A percentile compares a stretch with the other conserved stretches of the same genome.
These are phyloP conservation scores for Lactarius sanguifluus DNA, from an alignment of 768 basidiomycete species.

Conservation along the genomic window DNA sequence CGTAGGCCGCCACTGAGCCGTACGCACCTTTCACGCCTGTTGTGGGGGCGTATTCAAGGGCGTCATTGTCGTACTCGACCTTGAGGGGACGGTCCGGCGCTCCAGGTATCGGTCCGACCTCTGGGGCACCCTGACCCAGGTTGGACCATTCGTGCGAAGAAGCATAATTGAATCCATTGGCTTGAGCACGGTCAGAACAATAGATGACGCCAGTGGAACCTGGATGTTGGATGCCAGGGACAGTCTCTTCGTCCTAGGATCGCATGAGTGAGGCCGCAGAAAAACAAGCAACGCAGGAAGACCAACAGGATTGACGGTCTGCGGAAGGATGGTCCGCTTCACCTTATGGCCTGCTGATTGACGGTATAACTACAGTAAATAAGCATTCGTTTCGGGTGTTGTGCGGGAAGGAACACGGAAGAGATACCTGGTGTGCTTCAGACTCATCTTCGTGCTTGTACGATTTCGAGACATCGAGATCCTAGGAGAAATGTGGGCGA, in stretches of 20 bases:
- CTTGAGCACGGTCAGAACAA: slow-evolving; percentile 92
- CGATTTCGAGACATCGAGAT: slow-evolving; percentile 64
- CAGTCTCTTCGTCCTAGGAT: slow-evolving; percentile 79
- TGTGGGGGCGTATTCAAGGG: slow-evolving; percentile 89
- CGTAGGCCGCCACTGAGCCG: not conserved
- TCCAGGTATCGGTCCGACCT: slow-evolving; percentile 80
- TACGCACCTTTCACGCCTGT: slow-evolving; percentile 78
- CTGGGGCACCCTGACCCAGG: slow-evolving; percentile 90
- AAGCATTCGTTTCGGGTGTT: not conserved
- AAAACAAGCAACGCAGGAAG: slow-evolving; percentile 1
- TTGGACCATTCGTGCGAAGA: slow-evolving; percentile 82
- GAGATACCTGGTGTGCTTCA: slow-evolving; percentile 75
- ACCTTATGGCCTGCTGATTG: slow-evolving; percentile 67
- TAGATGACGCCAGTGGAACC: slow-evolving; percentile 70
- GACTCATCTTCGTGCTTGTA: slow-evolving; percentile 79
- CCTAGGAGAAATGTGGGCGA: slow-evolving; percentile 47
- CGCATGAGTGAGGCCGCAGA: not conserved
- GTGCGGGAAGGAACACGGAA: slow-evolving; percentile 5
- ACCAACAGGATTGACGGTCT: slow-evolving; percentile 69
- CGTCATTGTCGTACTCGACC: slow-evolving; percentile 66
- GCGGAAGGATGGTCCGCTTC: slow-evolving; percentile 53
- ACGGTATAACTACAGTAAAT: slow-evolving; percentile 63
- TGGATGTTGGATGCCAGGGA: slow-evolving; percentile 84
- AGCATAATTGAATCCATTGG: slow-evolving; percentile 86
- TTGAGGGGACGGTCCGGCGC: slow-evolving; percentile 64